A percentile compares a stretch with the other conserved stretches of the same genome.
phyloP scores from a whole-genome alignment of 164 flowering plant genomes.

The Santalum album region DNA sequence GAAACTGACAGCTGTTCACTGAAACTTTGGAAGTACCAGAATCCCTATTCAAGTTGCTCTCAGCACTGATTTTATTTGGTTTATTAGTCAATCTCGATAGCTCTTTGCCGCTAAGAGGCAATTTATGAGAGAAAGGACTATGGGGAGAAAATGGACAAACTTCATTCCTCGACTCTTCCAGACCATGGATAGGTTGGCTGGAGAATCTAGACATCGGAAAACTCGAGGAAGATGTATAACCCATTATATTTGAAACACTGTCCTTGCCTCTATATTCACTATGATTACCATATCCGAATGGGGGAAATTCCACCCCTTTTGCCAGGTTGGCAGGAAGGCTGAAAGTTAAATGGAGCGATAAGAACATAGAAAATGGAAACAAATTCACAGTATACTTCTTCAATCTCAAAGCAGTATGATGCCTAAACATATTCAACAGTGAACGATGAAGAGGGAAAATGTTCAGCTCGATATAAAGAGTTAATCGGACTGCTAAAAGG shows the following conservation, averaged over 20 bases:
- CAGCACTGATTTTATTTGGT: conserved; percentile 17
- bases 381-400: too few species aligned
- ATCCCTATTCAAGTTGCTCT: conserved; percentile 12
- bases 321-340: conserved; percentile 54
- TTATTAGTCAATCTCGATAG: conserved; percentile 9
- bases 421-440: too few species aligned
- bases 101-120: conserved; percentile 19
- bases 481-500: too few species aligned
- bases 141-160: conserved; percentile 17
- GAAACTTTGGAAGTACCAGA: conserved; percentile 16
- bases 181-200: conserved; percentile 17
- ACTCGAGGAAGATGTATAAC: conserved; percentile 22
- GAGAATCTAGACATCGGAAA: conserved; percentile 30
- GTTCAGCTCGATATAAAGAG: too few species aligned
- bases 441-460: too few species aligned
- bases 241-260: conserved; percentile 14
- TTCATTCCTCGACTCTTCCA: conserved; percentile 25
- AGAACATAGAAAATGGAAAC: too few species aligned
- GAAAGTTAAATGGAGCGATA: conserved; percentile 10
- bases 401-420: too few species aligned
- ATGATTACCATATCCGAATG: conserved; percentile 21
- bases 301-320: conserved; percentile 33
- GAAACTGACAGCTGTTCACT: conserved; percentile 33
- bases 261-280: conserved; percentile 24
- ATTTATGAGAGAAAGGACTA: conserved; percentile 34